Base-by-base conservation (phyloP, 495 filamentous ascomycete genomes). In the Annulohypoxylon nitens region DNA sequence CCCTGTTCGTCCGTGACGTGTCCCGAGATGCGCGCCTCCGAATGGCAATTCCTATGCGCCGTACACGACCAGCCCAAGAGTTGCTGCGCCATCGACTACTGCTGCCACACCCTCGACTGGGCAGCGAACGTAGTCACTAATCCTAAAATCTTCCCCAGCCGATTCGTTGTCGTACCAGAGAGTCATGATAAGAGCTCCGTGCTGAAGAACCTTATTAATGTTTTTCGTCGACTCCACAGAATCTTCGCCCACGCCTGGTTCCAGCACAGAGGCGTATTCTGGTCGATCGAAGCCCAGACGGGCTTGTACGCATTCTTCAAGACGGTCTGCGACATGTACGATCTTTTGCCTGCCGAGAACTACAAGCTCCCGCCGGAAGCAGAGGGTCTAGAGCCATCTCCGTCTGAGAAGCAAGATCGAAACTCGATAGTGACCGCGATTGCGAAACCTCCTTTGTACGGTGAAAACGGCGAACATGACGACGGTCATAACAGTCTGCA, bases 201-300 rank as follows among this genome's bases (percentile, higher is more conserved):
- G 1, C 87, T 93, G 63, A 91, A 95, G 80, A 93, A 97, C 79
- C 83, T 99, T 34, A 92, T 93, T 57, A 98, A 97, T 80, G 95
- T 99, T 61, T 97, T 98, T 81, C 88, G 97, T 60, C 87, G 96
- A 7, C 87, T 98, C 58, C 97, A 99, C 80, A 88, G 96, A 53
- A 98, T 99, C 78, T 98, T 98, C 78, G 97, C 96, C 58, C 96
- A 99, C 76, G 96, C 96, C 10, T 99, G 96, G 96, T 99, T 97
- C 80, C 94, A 97, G 79, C 96, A 99, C 78, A 89, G 94, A 18
- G 89, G 89, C 57, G 91, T 97, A n/a, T 99, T 98, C 77, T 98
- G 95, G 94, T 89, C 92, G 43, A 91, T 98, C n/a, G 97, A 99
- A 80, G 87, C 87, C 11, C 87, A 92, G 78, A 91, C 91, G 53